A percentile compares a stretch with the other conserved stretches of the same genome.
These are phyloP conservation scores for Jaltomata sinuosa DNA, from an alignment of 257 asterid genomes.

Conservation along the genomic window DNA sequence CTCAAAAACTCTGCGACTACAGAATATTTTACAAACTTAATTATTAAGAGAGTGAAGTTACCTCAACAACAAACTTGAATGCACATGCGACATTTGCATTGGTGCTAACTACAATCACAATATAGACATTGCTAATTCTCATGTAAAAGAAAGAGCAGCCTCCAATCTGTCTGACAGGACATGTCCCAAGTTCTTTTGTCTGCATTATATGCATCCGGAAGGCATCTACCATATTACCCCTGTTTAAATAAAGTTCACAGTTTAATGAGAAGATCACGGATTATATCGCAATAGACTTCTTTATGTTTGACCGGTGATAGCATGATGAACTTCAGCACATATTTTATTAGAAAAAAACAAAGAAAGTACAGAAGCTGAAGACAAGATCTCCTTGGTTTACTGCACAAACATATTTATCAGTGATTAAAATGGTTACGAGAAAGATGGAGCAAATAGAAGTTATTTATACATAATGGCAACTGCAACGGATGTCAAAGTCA, in stretches of 20 bases:
- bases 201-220: slow-evolving; percentile 97
- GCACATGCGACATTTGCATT: slow-evolving; percentile 98
- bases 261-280: background rate
- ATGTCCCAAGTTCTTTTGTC: slow-evolving; percentile 97
- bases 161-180: slow-evolving; percentile 99
- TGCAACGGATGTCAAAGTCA: background rate
- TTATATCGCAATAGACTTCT: background rate
- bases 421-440: background rate
- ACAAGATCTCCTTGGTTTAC: background rate
- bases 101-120: slow-evolving; percentile 98
- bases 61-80: slow-evolving; percentile 99
- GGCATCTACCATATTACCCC: slow-evolving; percentile 99
- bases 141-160: slow-evolving; percentile 99
- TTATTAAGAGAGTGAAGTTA: slow-evolving; percentile 17
- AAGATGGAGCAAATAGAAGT: background rate
- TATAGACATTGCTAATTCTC: slow-evolving; percentile 96
- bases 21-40: background rate
- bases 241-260: slow-evolving; percentile 15
- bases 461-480: background rate
- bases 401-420: background rate
- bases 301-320: background rate
- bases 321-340: background rate
- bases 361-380: background rate
- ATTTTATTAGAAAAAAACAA: background rate
- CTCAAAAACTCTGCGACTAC: background rate